Percentiles rank a stretch among this genome's conserved stretches.
These are phyloP conservation scores for Pichia heedii DNA, from an alignment of 805 yeast genomes.

Conservation along the genomic window DNA sequence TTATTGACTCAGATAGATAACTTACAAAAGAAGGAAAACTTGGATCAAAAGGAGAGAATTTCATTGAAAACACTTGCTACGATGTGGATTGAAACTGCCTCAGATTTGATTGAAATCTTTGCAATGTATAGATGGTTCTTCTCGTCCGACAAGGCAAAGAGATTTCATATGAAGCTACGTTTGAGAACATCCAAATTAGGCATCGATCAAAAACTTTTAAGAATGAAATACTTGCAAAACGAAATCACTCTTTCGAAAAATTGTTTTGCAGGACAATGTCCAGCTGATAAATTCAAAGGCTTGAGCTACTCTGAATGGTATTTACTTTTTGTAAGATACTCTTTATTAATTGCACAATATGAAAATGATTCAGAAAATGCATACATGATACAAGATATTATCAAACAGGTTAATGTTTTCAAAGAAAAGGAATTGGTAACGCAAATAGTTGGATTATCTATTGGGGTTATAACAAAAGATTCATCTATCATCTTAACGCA, in stretches of 20 bases:
- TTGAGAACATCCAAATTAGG: conserved; percentile 53
- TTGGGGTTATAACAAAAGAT: conserved; percentile 39
- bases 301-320: conserved; percentile 77
- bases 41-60: conserved; percentile 24
- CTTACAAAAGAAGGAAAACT: conserved; percentile 17
- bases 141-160: conserved; percentile 62
- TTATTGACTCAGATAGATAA: conserved; percentile 37
- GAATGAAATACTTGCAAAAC: conserved; percentile 58
- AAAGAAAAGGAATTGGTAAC: conserved; percentile 50
- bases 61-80: conserved; percentile 41
- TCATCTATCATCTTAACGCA: conserved; percentile 44
- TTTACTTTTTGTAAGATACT: conserved; percentile 68
- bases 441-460: conserved; percentile 58
- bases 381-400: conserved; percentile 58
- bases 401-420: conserved; percentile 73
- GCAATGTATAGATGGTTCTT: conserved; percentile 70
- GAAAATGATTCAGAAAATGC: conserved; percentile 54
- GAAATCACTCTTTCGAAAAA: conserved; percentile 33
- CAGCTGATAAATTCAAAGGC: conserved; percentile 63
- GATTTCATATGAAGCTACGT: conserved; percentile 60
- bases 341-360: conserved; percentile 54
- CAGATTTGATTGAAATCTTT: conserved; percentile 77
- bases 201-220: conserved; percentile 63
- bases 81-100: conserved; percentile 73
- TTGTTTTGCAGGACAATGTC: conserved; percentile 26